Conservation (phyloP, 192 early-diverging fungal genomes). For the Coemansia sp. region DNA sequence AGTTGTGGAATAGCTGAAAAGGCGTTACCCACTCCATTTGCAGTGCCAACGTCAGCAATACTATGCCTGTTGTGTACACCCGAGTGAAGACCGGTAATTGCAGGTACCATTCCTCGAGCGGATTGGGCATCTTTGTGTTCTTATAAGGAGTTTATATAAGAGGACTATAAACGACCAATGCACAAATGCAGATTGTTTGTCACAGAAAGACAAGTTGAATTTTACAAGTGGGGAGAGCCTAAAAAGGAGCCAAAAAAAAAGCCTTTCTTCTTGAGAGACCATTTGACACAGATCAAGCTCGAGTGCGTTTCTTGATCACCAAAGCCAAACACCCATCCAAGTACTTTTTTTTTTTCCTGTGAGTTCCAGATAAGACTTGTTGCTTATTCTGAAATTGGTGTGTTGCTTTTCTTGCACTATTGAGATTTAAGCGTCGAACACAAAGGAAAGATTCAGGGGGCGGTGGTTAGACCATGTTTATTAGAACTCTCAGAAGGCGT, state of each 20-base stretch:
- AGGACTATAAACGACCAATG: neutral
- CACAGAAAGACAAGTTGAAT: neutral
- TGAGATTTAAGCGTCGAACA: neutral
- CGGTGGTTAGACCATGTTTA: neutral
- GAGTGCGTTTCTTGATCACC: neutral
- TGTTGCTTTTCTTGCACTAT: neutral
- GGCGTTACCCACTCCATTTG: constrained; percentile 81
- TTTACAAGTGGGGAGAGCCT: neutral
- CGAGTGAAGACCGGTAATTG: constrained; percentile 86
- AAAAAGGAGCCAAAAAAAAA: neutral
- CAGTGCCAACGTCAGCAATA: constrained; percentile 75
- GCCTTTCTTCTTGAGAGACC: neutral
- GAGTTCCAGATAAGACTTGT: neutral
- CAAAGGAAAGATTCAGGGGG: neutral
- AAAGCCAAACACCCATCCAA: neutral
- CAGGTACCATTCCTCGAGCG: constrained; percentile 85
- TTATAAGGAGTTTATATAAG: neutral
- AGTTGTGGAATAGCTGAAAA: constrained; percentile 81
- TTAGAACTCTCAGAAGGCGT: neutral
- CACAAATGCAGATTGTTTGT: neutral
- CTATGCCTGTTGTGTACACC: constrained; percentile 78
- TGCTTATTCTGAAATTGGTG: neutral
- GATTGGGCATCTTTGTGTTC: constrained; percentile 48
- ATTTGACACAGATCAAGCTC: neutral
- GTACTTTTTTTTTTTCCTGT: neutral